Conservation (phyloP, 257 asterid genomes). For the Marsdenia floribunda region DNA sequence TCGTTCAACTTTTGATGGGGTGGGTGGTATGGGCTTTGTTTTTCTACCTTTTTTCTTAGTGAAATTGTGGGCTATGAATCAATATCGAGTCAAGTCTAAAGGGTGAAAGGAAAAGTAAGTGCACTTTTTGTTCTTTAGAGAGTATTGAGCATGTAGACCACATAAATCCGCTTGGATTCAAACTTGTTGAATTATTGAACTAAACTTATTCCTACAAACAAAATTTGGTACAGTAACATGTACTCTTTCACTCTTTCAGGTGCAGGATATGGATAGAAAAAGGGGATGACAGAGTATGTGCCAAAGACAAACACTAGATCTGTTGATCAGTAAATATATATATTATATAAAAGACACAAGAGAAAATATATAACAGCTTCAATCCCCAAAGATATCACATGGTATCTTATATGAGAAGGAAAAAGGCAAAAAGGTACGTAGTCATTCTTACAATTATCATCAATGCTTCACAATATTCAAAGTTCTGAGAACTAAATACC, state of each 20-base stretch:
- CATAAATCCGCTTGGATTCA: not conserved
- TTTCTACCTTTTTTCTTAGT: too few species aligned
- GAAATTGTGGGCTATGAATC: too few species aligned
- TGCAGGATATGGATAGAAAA: not conserved
- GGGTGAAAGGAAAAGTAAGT: too few species aligned
- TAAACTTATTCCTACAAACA: not conserved
- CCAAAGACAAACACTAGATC: not conserved
- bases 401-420: not conserved
- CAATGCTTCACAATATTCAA: not conserved
- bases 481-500: constrained; percentile 37
- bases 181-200: not conserved
- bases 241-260: not conserved
- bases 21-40: too few species aligned
- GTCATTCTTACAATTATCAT: not conserved
- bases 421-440: not conserved
- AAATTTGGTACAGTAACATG: not conserved
- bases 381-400: not conserved
- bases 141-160: not conserved
- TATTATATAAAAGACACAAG: not conserved
- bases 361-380: not conserved
- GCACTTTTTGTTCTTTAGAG: too few species aligned
- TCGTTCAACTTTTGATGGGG: too few species aligned
- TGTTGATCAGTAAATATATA: not conserved
- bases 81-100: too few species aligned
- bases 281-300: not conserved